Percentiles rank a stretch among this genome's conserved stretches.
These are phyloP conservation scores for Hyphodiscus sp. DNA, from an alignment of 2,329 filamentous ascomycete genomes.

Conservation along the genomic window DNA sequence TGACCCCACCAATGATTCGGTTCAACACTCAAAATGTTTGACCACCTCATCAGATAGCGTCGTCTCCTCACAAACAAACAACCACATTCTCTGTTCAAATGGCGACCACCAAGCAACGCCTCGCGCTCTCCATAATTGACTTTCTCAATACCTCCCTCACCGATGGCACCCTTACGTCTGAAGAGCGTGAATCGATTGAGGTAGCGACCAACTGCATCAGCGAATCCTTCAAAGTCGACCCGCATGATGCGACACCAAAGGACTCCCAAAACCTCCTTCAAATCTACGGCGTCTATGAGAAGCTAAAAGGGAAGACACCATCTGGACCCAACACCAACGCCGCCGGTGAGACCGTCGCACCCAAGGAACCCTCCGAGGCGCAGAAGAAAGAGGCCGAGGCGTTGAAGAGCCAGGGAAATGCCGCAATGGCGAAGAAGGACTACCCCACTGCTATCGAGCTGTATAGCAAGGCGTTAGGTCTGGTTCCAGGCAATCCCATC, in stretches of 20 bases:
- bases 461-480: conserved; percentile 79
- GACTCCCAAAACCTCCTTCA: conserved; percentile 81
- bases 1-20: too few species aligned
- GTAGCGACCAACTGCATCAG: conserved; percentile 91
- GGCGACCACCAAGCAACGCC: conserved; percentile 56
- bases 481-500: conserved; percentile 83
- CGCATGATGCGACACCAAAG: conserved; percentile 69
- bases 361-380: conserved; percentile 36
- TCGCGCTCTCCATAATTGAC: conserved; percentile 95
- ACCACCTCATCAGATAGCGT: too few species aligned
- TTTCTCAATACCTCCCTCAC: conserved; percentile 79
- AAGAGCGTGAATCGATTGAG: conserved; percentile 91
- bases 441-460: conserved; percentile 75
- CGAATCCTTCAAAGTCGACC: conserved; percentile 92
- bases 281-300: conserved; percentile 96
- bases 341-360: conserved; percentile 34
- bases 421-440: conserved; percentile 91
- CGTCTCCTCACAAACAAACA: too few species aligned
- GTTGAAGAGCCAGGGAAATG: conserved; percentile 86
- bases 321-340: conserved; percentile 37
- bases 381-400: conserved; percentile 77
- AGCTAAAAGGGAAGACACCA: conserved; percentile 57
- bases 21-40: too few species aligned
- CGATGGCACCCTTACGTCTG: conserved; percentile 80
- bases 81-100: conserved; percentile 10